These are phyloP conservation scores for Potentilla sterilis DNA, from an alignment of 306 rosid genomes.

Conservation along the genomic window DNA sequence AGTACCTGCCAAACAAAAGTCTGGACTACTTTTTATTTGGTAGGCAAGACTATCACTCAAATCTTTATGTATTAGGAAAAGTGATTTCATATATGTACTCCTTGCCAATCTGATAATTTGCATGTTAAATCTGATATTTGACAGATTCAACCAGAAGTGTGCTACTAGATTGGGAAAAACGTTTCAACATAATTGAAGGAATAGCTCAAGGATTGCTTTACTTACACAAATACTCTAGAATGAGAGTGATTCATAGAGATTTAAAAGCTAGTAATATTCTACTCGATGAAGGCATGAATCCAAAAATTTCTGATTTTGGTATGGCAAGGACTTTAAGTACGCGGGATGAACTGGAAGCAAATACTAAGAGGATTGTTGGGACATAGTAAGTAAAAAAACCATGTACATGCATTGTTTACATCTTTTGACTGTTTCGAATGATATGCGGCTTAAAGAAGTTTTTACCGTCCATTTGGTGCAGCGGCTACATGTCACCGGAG, in stretches of 20 bases:
- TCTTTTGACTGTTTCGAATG: too few species aligned
- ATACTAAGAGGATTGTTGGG: slow-evolving; percentile 24
- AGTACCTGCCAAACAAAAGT: slow-evolving; percentile 17
- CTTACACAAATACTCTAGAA: slow-evolving; percentile 10
- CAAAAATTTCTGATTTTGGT: slow-evolving; percentile 20
- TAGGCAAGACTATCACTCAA: background rate
- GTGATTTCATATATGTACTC: too few species aligned
- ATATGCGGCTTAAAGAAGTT: too few species aligned
- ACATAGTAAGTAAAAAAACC: slow-evolving; percentile 27
- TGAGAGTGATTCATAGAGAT: slow-evolving; percentile 12
- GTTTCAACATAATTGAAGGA: slow-evolving; percentile 11
- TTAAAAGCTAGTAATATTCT: slow-evolving; percentile 5
- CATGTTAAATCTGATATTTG: background rate
- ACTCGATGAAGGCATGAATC: slow-evolving; percentile 24
- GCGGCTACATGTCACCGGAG: slow-evolving; percentile 29
- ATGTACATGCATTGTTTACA: too few species aligned
- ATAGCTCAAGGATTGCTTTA: slow-evolving; percentile 9
- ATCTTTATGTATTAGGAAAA: too few species aligned
- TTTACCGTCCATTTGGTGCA: background rate
- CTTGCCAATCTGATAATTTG: too few species aligned
- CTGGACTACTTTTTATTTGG: slow-evolving; percentile 12
- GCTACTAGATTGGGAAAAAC: background rate
- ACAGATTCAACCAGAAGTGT: background rate
- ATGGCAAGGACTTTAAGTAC: slow-evolving; percentile 9
- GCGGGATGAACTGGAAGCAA: slow-evolving; percentile 10